Evolutionary conservation across 768 basidiomycete genomes (phyloP), one percentile per base, ranked within the genome.

Genomic region (Lanmaoa pseudosensibilis): DNA sequence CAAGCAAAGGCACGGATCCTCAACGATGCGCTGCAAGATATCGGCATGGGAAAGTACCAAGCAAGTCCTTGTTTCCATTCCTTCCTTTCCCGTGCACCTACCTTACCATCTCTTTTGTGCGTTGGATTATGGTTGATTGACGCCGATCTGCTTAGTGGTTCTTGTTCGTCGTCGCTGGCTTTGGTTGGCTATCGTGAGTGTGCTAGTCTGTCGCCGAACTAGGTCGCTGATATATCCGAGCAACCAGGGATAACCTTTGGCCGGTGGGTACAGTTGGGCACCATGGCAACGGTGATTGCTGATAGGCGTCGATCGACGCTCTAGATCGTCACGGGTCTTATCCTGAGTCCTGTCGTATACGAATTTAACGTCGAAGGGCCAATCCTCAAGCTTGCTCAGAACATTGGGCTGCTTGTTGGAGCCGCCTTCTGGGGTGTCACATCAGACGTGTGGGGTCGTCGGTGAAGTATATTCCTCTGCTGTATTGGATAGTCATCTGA

Each of bases 161-260:
- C 55, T 66, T 90, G 36, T 88, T 90, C 66, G 53, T 82, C 50
- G 84, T 87, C 30, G 79, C 86, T 18, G 88, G 86, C 2, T 88
- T 90, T 70, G 88, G 88, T 50, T 89, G 86, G 87, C 79, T 88
- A 56, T 82, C 85, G 86, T 87, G 68, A 69, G 85, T 76, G 38
- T 51, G 12, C 34, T 43, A 9, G 18, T 19, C 12, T 45, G 10
- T 49, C 48, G 10, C 34, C 23, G 15, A 44, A 38, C 5, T 1
- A 2, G 12, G 12, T 32, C 40, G 13, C 34, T 65, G 41, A 68
- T 52, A 33, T 27, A 43, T 37, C 15, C 19, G 18, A 32, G 52
- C 6, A 64, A 85, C 33, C 33, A 66, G 87, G 18, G 87, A 88
- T 63, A 88, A 84, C 61, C 78, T 87, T 27, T 89, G 87, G 88